Conservation (phyloP, 176 grass and related monocot genomes). For the Alloteropsis semialata region DNA sequence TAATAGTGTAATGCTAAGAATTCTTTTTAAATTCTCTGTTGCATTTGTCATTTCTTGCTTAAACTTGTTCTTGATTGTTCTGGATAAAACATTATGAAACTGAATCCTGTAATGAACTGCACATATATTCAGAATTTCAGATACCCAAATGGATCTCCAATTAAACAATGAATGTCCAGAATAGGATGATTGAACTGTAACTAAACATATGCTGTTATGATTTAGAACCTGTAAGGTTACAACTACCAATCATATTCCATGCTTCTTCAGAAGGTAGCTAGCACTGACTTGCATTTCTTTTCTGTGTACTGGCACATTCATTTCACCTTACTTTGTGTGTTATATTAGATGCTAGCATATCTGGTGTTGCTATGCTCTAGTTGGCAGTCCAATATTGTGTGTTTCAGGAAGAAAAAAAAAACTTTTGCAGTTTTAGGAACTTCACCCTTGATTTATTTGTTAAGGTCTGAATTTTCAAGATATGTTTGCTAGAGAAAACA, state of each 20-base stretch:
- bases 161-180: neutral
- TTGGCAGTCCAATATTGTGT: neutral
- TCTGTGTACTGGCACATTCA: neutral
- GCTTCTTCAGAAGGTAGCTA: neutral
- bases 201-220: neutral
- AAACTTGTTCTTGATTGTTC: neutral
- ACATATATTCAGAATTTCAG: neutral
- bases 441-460: neutral
- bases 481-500: neutral
- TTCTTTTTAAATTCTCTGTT: neutral
- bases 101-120: neutral
- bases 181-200: neutral
- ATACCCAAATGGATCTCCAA: neutral
- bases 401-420: neutral
- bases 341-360: neutral
- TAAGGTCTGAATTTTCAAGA: neutral
- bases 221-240: neutral
- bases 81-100: neutral
- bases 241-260: neutral
- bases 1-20: neutral
- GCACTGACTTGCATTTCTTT: neutral
- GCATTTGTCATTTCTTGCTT: neutral
- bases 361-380: neutral
- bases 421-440: neutral
- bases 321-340: neutral